Percentiles rank a stretch among this genome's conserved stretches.
Evolutionary conservation across 106 monocot genomes (phyloP).

Genomic region (Phalaenopsis aphrodite): DNA sequence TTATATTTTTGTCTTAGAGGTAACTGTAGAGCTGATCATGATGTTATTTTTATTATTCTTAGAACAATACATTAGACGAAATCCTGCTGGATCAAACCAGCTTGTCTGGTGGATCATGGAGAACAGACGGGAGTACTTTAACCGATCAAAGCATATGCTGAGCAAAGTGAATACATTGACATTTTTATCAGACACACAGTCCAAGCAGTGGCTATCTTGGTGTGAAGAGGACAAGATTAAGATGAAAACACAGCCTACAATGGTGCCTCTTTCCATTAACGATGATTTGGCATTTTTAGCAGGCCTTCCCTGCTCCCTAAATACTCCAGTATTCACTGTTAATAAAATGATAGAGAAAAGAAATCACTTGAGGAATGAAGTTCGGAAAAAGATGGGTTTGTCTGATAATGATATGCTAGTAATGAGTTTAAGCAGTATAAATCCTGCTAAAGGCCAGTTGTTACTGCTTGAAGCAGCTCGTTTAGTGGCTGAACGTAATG

Average conservation of each 20-base stretch:
- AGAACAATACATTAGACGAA: conserved; percentile 64
- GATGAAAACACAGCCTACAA: conserved; percentile 43
- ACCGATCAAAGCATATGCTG: conserved; percentile 73
- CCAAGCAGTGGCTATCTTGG: conserved; percentile 79
- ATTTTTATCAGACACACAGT: conserved; percentile 68
- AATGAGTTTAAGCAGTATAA: conserved; percentile 86
- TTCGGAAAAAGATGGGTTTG: conserved; percentile 83
- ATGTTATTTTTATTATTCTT: conserved; percentile 14
- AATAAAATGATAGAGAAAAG: conserved; percentile 72
- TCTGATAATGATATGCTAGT: conserved; percentile 69
- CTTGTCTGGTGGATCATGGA: conserved; percentile 99
- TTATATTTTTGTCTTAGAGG: neutral
- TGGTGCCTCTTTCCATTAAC: conserved; percentile 84
- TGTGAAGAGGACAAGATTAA: conserved; percentile 70
- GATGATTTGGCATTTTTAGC: conserved; percentile 88
- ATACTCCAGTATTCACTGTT: conserved; percentile 44
- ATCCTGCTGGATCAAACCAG: conserved; percentile 43
- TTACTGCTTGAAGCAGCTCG: conserved; percentile 68
- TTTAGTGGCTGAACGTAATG: conserved; percentile 46
- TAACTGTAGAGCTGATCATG: neutral
- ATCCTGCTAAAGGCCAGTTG: conserved; percentile 73
- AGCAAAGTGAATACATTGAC: conserved; percentile 55
- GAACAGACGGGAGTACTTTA: conserved; percentile 80
- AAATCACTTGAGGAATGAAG: conserved; percentile 43
- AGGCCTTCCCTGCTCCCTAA: conserved; percentile 66